Conservation (phyloP, 2,329 filamentous ascomycete species). For the Trichoderma lentiforme region DNA sequence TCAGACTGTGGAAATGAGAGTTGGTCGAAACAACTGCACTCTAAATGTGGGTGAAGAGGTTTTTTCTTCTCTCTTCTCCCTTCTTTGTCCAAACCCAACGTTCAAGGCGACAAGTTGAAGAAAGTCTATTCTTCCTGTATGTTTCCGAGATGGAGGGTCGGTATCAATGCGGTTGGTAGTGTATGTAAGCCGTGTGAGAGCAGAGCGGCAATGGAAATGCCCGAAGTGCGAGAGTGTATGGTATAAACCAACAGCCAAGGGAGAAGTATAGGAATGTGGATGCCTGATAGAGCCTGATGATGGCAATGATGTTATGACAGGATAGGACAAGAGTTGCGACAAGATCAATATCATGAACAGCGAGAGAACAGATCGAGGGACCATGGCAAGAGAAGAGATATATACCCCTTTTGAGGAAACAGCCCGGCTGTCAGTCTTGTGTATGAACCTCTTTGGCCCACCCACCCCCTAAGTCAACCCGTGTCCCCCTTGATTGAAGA, state of each 20-base stretch:
- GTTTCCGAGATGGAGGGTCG: conserved; percentile 10
- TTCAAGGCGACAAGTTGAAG: neutral
- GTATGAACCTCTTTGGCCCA: neutral
- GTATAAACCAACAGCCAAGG: conserved; percentile 12
- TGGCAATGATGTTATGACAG: neutral
- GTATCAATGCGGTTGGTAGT: neutral
- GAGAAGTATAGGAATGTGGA: neutral
- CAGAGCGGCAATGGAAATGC: neutral
- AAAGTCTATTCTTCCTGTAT: neutral
- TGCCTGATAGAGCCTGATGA: neutral
- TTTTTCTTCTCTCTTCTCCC: neutral
- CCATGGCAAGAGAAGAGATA: neutral
- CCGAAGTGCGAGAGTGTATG: neutral
- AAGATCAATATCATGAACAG: neutral
- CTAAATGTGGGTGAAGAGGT: neutral
- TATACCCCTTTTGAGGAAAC: neutral
- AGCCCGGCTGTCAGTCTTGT: neutral
- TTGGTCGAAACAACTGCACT: neutral
- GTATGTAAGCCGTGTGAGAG: neutral
- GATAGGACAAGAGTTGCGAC: neutral
- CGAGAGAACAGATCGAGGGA: neutral
- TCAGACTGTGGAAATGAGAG: neutral
- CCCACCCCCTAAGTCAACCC: neutral
- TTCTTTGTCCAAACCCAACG: neutral
- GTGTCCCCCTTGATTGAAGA: neutral